These are phyloP conservation scores for Logfia minima DNA, from an alignment of 129 eudicot species.

Conservation along the genomic window DNA sequence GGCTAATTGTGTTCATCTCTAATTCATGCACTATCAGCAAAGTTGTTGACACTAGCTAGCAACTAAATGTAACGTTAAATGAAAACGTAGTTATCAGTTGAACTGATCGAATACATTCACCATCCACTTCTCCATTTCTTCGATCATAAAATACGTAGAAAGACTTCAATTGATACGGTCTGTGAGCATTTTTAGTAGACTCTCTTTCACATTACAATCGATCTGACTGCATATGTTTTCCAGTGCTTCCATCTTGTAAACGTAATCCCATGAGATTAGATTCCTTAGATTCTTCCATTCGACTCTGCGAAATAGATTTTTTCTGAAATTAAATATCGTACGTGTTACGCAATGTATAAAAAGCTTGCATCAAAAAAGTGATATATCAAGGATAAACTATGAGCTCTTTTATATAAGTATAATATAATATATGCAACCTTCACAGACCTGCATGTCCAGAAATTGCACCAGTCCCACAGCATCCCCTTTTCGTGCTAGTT, in stretches of 20 bases:
- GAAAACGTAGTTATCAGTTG: not conserved
- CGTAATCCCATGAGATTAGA: no score
- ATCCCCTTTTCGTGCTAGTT: slow-evolving; percentile 3
- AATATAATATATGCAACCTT: no score
- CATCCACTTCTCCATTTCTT: not conserved
- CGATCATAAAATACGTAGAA: not conserved
- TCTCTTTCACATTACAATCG: no score
- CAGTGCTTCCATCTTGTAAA: no score
- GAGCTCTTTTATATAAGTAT: no score
- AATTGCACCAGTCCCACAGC: not conserved
- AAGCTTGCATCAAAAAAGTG: not conserved
- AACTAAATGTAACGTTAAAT: not conserved
- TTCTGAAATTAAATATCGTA: not conserved
- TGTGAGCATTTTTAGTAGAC: no score
- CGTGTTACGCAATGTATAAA: not conserved
- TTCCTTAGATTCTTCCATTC: no score
- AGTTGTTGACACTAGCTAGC: not conserved
- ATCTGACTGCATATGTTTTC: no score
- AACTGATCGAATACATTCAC: not conserved
- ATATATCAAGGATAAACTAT: not conserved
- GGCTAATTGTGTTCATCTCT: no score
- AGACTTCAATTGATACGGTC: no score
- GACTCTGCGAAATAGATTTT: not conserved
- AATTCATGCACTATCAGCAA: no score
- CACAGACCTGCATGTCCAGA: not conserved